Percentiles rank a stretch among this genome's conserved stretches.
Evolutionary conservation across 1,139 yeast genomes (phyloP).

Genomic region (Saccharomycopsis hybrid): DNA sequence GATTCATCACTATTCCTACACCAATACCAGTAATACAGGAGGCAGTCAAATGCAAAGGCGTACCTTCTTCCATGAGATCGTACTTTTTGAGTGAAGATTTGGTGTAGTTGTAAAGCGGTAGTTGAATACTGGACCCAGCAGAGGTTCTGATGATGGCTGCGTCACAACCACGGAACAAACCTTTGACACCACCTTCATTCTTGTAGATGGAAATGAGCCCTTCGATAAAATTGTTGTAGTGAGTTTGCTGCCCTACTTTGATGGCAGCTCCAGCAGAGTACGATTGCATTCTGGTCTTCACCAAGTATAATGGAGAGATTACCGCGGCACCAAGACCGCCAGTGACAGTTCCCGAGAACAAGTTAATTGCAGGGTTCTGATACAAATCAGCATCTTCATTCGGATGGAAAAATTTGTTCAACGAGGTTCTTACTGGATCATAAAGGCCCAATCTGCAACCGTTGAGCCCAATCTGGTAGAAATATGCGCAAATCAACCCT

Average conservation of each 20-base stretch:
- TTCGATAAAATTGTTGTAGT: slow-evolving; percentile 61
- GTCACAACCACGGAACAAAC: slow-evolving; percentile 85
- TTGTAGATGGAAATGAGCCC: slow-evolving; percentile 59
- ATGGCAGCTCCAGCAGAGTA: slow-evolving; percentile 41
- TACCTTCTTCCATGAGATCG: slow-evolving; percentile 52
- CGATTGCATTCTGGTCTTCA: slow-evolving; percentile 95
- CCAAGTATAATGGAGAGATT: slow-evolving; percentile 87
- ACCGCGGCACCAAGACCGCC: slow-evolving; percentile 86
- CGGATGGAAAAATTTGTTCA: slow-evolving; percentile 55
- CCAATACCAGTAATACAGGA: slow-evolving; percentile 84
- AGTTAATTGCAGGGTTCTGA: slow-evolving; percentile 62
- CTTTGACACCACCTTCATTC: slow-evolving; percentile 62
- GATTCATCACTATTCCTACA: slow-evolving; percentile 93
- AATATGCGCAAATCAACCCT: slow-evolving; percentile 77
- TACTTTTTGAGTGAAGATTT: slow-evolving; percentile 30
- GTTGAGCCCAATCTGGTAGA: slow-evolving; percentile 83
- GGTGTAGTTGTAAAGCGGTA: slow-evolving; percentile 70
- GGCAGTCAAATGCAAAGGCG: slow-evolving; percentile 65
- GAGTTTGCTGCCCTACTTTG: slow-evolving; percentile 87
- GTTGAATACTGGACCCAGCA: slow-evolving; percentile 90
- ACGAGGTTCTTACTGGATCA: slow-evolving; percentile 68
- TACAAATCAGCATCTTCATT: slow-evolving; percentile 41
- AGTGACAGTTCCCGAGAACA: slow-evolving; percentile 74
- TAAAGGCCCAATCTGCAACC: slow-evolving; percentile 93
- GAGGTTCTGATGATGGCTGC: slow-evolving; percentile 95